Evolutionary conservation across 352 stramenopile genomes (phyloP), one percentile per base, ranked within the genome.

Genomic region (Phytophthora pseudosyringae): DNA sequence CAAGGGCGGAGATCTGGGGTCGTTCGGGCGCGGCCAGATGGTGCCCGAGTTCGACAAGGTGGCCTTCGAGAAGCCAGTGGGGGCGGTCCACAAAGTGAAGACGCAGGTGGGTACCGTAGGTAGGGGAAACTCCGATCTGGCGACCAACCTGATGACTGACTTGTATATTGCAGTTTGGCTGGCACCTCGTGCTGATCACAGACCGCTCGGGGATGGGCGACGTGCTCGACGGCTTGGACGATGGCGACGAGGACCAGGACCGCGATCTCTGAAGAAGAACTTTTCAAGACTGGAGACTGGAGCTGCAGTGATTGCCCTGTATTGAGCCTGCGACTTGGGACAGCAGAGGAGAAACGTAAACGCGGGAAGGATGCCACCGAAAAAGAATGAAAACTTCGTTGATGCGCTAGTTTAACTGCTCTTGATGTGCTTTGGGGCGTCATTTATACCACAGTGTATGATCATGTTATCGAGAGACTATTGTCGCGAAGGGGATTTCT

Each of bases 1-100:
- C 32, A 86, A 89, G 53, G 82, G 83, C 28, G 82, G 86, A n/a
- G 80, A 90, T 62, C 66, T 94, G 41, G 81, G 82, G 31, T 81
- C 76, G 31, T 93, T 94, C 54, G 76, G 80, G 31, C 81, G 80
- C 25, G 83, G 86, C 12, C 79, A 92, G 64, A 93, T 94, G 83
- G 82, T 91, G 31, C 76, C 81, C 0, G 72, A 83, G 64, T 94
- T 94, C 52, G 86, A 94, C 63, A 71, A 71, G 36, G 75, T 92
- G 48, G 86, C 78, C 41, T 94, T 94, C 49, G 80, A 87, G 50
- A 71, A 85, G 49, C 75, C 86, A 1, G 69, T 92, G 9, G 86
- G 80, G 36, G 80, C 76, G 12, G 76, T 94, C 44, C 81, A 92
- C 78, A 94, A 92, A 68, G 81, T 94, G 43, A 67, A 80, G 61